phyloP scores from a whole-genome alignment of 2,329 filamentous ascomycete genomes.

The Neofusicoccum ribis region DNA sequence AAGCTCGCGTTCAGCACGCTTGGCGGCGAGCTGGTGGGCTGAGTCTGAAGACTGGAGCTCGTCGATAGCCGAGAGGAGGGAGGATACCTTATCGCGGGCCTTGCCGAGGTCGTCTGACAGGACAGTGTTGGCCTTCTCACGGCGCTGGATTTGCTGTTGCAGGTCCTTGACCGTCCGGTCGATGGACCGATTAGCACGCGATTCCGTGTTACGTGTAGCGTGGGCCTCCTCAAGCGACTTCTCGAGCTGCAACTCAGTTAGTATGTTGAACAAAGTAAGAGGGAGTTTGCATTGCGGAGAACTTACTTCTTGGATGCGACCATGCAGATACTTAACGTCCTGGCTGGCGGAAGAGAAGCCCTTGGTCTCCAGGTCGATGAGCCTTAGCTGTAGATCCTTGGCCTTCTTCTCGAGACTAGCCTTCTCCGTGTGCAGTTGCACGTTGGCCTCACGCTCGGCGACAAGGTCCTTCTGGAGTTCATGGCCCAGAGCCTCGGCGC shows the following conservation, averaged over 20 bases:
- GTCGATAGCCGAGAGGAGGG: conserved; percentile 86
- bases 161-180: conserved; percentile 93
- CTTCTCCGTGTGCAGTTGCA: conserved; percentile 85
- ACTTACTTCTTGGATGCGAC: conserved; percentile 89
- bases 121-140: conserved; percentile 81
- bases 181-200: conserved; percentile 85
- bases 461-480: conserved; percentile 94
- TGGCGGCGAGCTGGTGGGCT: conserved; percentile 73
- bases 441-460: conserved; percentile 77
- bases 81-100: conserved; percentile 86
- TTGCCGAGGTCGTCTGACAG: conserved; percentile 81
- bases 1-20: conserved; percentile 85
- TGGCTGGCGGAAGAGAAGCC: conserved; percentile 92
- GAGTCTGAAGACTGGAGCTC: conserved; percentile 90
- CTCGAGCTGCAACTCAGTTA: conserved; percentile 67
- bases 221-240: conserved; percentile 82
- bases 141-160: conserved; percentile 86
- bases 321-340: conserved; percentile 92
- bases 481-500: conserved; percentile 80
- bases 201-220: conserved; percentile 73
- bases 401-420: conserved; percentile 83
- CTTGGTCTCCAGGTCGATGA: conserved; percentile 95
- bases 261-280: conserved; percentile 1
- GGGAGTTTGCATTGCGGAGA: background rate
- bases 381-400: conserved; percentile 84